A percentile compares a stretch with the other conserved stretches of the same genome.
Conservation (phyloP, 2,329 filamentous ascomycete species). For the Xylariales sp. region DNA sequence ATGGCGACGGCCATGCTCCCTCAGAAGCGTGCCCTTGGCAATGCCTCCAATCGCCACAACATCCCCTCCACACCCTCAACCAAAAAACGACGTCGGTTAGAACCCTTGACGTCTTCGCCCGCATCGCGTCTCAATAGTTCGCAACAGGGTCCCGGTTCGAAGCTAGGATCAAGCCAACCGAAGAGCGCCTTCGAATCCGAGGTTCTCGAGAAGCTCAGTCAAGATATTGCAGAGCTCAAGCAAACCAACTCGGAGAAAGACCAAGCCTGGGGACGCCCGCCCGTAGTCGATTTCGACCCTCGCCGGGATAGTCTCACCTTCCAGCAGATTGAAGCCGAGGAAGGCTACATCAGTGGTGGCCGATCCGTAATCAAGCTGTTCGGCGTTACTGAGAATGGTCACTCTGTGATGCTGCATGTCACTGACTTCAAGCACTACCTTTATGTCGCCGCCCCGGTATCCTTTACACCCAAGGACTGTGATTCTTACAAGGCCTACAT, state of each 20-base stretch:
- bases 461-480: conserved; percentile 83
- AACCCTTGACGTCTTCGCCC: conserved; percentile 67
- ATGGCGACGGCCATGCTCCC: conserved; percentile 67
- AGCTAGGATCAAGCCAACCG: conserved; percentile 77
- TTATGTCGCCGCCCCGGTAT: conserved; percentile 87
- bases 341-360: conserved; percentile 83
- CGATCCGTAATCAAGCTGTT: conserved; percentile 88
- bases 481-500: conserved; percentile 82
- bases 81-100: conserved; percentile 87
- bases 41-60: conserved; percentile 74
- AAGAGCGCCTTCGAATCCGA: conserved; percentile 96
- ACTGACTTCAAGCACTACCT: conserved; percentile 97
- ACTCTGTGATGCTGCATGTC: conserved; percentile 95
- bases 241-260: conserved; percentile 91
- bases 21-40: conserved; percentile 79
- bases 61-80: conserved; percentile 66
- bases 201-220: conserved; percentile 93
- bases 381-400: conserved; percentile 83
- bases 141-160: conserved; percentile 70
- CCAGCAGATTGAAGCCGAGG: conserved; percentile 95
- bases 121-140: conserved; percentile 70
- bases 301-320: conserved; percentile 80
- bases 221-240: conserved; percentile 89
- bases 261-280: conserved; percentile 84
- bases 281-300: conserved; percentile 64